Conservation (phyloP, 1,284 basidiomycete species). For the Leccinum solheimii region DNA sequence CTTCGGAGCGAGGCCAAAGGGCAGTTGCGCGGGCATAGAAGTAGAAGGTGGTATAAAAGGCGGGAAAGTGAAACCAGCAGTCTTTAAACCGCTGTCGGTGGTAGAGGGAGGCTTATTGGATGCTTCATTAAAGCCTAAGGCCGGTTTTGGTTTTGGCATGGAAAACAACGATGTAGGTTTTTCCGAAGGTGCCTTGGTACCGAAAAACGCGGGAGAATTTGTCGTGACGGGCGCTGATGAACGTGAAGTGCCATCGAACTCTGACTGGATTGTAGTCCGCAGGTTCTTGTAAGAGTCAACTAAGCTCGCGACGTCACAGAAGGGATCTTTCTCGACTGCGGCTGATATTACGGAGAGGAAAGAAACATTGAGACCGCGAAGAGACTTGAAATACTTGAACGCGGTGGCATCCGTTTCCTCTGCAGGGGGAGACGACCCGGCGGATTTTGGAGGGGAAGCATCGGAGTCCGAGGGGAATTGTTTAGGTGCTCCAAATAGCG, state of each 20-base stretch:
- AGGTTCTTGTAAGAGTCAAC: slow-evolving; percentile 67
- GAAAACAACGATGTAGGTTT: slow-evolving; percentile 29
- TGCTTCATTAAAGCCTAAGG: slow-evolving; percentile 13
- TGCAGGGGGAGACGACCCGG: slow-evolving; percentile 11
- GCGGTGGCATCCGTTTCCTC: slow-evolving; percentile 40
- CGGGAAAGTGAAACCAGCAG: slow-evolving; percentile 23
- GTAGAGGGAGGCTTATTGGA: slow-evolving; percentile 7
- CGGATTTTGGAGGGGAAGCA: slow-evolving; percentile 9
- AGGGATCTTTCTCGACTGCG: slow-evolving; percentile 72
- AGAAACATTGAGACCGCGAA: slow-evolving; percentile 81
- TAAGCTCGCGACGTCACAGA: slow-evolving; percentile 64
- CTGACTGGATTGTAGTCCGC: slow-evolving; percentile 56
- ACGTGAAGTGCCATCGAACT: slow-evolving; percentile 45
- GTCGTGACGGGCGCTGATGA: slow-evolving; percentile 10
- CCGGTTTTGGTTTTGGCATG: slow-evolving; percentile 43
- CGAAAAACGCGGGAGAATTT: slow-evolving; percentile 12
- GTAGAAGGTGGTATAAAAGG: slow-evolving; percentile 27
- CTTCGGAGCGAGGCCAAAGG: slow-evolving; percentile 25
- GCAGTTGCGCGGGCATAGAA: slow-evolving; percentile 12
- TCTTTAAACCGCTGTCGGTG: slow-evolving; percentile 21
- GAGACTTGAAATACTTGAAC: slow-evolving; percentile 65
- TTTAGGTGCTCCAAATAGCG: slow-evolving; percentile 13
- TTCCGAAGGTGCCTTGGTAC: slow-evolving; percentile 12
- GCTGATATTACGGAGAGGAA: slow-evolving; percentile 64
- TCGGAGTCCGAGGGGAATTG: slow-evolving; percentile 5